Conservation (phyloP, 2,329 filamentous ascomycete genomes). For the Xylariaceae sp. region DNA sequence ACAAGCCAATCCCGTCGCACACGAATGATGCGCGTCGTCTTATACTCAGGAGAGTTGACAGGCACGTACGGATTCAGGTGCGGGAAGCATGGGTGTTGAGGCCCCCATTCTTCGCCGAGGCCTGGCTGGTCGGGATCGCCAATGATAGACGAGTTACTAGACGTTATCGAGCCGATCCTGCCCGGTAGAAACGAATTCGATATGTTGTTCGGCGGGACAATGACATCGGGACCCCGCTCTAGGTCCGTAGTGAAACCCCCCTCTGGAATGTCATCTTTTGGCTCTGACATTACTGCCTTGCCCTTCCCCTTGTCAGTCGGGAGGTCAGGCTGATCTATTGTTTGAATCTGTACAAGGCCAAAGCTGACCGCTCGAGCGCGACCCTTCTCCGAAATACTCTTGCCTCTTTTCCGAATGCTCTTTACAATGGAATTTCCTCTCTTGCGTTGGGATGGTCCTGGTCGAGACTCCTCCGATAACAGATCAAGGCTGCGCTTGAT, state of each 20-base stretch:
- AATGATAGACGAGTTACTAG: slow-evolving; percentile 56
- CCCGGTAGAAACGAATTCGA: slow-evolving; percentile 48
- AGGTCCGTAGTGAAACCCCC: slow-evolving; percentile 47
- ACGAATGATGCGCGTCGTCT: slow-evolving; percentile 81
- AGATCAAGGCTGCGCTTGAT: slow-evolving; percentile 38
- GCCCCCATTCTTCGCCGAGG: slow-evolving; percentile 80
- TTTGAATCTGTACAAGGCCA: slow-evolving; percentile 26
- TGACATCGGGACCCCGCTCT: slow-evolving; percentile 47
- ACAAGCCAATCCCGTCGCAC: slow-evolving; percentile 89
- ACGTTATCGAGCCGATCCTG: slow-evolving; percentile 48
- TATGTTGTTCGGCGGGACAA: slow-evolving; percentile 37
- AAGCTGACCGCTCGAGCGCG: slow-evolving; percentile 29
- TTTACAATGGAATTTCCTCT: slow-evolving; percentile 21
- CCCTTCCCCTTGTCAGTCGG: slow-evolving; percentile 48
- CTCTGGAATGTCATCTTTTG: slow-evolving; percentile 32
- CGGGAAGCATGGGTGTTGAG: slow-evolving; percentile 88
- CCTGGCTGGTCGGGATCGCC: slow-evolving; percentile 58
- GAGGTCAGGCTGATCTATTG: slow-evolving; percentile 19
- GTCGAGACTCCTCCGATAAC: slow-evolving; percentile 22
- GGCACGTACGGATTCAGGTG: slow-evolving; percentile 91
- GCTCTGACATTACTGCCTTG: slow-evolving; percentile 41
- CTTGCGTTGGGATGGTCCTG: slow-evolving; percentile 25
- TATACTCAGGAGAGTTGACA: slow-evolving; percentile 65
- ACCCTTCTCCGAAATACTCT: slow-evolving; percentile 27
- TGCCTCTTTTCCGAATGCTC: slow-evolving; percentile 28